phyloP scores from a whole-genome alignment of 2,329 filamentous ascomycete species.

The Macrophomina pseudophaseolina region DNA sequence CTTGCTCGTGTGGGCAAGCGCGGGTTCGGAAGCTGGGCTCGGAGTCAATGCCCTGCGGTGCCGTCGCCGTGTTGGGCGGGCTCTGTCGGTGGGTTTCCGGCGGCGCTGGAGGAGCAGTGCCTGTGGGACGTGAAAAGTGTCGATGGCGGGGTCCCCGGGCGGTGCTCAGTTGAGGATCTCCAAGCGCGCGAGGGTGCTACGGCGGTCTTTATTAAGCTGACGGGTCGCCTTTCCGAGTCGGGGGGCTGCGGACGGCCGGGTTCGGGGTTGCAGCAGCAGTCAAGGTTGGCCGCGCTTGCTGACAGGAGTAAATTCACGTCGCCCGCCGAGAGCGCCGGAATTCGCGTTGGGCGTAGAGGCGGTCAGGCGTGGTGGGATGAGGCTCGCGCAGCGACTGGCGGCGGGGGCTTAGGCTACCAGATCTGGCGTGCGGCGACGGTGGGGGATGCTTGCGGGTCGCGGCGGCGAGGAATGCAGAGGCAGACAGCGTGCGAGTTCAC shows the following conservation, averaged over 20 bases:
- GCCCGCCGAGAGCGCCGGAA: slow-evolving; percentile 27
- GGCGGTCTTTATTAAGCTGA: slow-evolving; percentile 25
- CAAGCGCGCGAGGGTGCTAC: slow-evolving; percentile 16
- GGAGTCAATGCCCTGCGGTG: slow-evolving; percentile 18
- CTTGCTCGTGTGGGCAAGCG: background rate
- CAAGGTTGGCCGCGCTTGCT: slow-evolving; percentile 4
- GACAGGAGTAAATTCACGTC: slow-evolving; percentile 18
- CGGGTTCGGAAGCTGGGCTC: slow-evolving; percentile 2
- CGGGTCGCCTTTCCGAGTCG: slow-evolving; percentile 19
- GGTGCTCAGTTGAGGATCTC: slow-evolving; percentile 25
- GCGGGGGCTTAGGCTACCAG: slow-evolving; percentile 20
- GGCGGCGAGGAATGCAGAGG: slow-evolving; percentile 22
- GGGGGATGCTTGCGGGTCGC: slow-evolving; percentile 16
- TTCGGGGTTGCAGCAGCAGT: slow-evolving; percentile 13
- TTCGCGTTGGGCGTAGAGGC: slow-evolving; percentile 23
- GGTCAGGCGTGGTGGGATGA: slow-evolving; percentile 25
- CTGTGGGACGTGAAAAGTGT: slow-evolving; percentile 19
- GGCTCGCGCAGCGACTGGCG: slow-evolving; percentile 23
- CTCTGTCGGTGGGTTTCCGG: background rate
- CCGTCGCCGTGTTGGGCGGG: slow-evolving; percentile 8
- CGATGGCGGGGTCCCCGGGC: slow-evolving; percentile 28
- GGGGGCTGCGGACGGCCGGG: slow-evolving; percentile 13
- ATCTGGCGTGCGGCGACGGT: slow-evolving; percentile 15
- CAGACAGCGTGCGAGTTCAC: slow-evolving; percentile 7
- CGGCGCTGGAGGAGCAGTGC: slow-evolving; percentile 1